Conservation (phyloP, 345 rosid species). For the Xanthoceras sorbifolium region DNA sequence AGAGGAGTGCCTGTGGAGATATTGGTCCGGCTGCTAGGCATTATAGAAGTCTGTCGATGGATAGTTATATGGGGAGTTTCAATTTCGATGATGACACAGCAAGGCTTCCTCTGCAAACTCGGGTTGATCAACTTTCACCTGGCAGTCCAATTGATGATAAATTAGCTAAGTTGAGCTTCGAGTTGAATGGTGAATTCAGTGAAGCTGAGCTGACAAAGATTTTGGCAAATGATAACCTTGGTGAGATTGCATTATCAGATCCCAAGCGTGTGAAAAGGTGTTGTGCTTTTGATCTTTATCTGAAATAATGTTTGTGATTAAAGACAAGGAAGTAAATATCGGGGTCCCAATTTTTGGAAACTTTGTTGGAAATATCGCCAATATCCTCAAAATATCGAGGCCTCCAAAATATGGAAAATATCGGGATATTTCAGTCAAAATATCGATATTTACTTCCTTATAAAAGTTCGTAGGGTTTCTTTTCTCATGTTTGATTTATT, state of each 20-base stretch:
- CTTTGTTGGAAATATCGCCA: too few relatives aligned
- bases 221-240: slow-evolving; percentile 73
- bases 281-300: neutral
- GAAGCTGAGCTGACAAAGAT: slow-evolving; percentile 71
- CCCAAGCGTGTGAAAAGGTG: slow-evolving; percentile 61
- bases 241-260: slow-evolving; percentile 68
- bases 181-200: slow-evolving; percentile 58
- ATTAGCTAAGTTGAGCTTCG: slow-evolving; percentile 37
- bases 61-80: slow-evolving; percentile 64
- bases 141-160: slow-evolving; percentile 51
- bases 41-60: slow-evolving; percentile 71
- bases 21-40: slow-evolving; percentile 56
- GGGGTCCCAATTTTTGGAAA: too few relatives aligned
- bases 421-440: too few relatives aligned
- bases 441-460: too few relatives aligned
- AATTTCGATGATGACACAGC: slow-evolving; percentile 47
- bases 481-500: slow-evolving; percentile 3
- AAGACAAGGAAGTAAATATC: too few relatives aligned
- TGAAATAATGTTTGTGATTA: neutral
- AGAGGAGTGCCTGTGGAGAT: slow-evolving; percentile 64
- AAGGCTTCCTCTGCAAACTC: slow-evolving; percentile 30
- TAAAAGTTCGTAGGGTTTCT: neutral
- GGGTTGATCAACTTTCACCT: slow-evolving; percentile 31
- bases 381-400: too few relatives aligned
- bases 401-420: too few relatives aligned